These are phyloP conservation scores for Thermoascus crustaceus DNA, from an alignment of 2,329 filamentous ascomycete genomes.

Conservation along the genomic window DNA sequence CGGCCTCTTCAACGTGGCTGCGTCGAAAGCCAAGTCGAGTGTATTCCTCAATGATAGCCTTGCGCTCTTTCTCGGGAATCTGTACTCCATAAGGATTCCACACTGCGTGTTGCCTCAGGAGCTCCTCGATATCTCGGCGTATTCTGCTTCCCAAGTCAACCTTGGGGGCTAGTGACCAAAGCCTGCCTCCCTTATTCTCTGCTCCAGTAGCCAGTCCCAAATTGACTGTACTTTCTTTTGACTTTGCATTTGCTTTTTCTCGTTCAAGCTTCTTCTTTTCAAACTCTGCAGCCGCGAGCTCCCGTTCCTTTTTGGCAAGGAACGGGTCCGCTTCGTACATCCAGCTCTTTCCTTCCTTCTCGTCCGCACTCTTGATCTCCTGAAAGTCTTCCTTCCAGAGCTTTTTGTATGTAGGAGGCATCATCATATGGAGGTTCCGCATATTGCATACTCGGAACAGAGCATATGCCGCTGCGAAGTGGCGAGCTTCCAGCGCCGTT, in stretches of 20 bases:
- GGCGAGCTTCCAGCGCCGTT: constrained; percentile 79
- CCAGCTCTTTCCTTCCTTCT: constrained; percentile 69
- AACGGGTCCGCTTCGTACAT: constrained; percentile 97
- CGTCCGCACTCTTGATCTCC: constrained; percentile 69
- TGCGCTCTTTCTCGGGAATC: constrained; percentile 52
- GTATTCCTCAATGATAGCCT: constrained; percentile 62
- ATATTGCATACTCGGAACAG: constrained; percentile 89
- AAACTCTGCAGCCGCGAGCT: constrained; percentile 64
- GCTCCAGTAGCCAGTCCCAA: constrained; percentile 36
- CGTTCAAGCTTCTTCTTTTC: constrained; percentile 73
- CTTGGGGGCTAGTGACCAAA: constrained; percentile 78
- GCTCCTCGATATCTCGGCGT: constrained; percentile 66
- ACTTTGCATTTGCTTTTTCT: constrained; percentile 51
- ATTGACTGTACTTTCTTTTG: constrained; percentile 58
- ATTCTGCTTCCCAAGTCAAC: constrained; percentile 86
- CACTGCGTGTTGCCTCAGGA: constrained; percentile 67
- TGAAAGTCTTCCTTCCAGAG: constrained; percentile 87
- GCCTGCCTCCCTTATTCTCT: constrained; percentile 52
- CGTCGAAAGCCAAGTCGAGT: constrained; percentile 73
- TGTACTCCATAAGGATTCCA: constrained; percentile 78
- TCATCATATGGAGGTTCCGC: constrained; percentile 90
- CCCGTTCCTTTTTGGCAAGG: constrained; percentile 65
- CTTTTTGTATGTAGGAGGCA: constrained; percentile 81
- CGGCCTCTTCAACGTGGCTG: constrained; percentile 83
- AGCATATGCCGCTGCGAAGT: constrained; percentile 87